These are phyloP conservation scores for Mortierella sp. DNA, from an alignment of 371 early-diverging fungal genomes.

Conservation along the genomic window DNA sequence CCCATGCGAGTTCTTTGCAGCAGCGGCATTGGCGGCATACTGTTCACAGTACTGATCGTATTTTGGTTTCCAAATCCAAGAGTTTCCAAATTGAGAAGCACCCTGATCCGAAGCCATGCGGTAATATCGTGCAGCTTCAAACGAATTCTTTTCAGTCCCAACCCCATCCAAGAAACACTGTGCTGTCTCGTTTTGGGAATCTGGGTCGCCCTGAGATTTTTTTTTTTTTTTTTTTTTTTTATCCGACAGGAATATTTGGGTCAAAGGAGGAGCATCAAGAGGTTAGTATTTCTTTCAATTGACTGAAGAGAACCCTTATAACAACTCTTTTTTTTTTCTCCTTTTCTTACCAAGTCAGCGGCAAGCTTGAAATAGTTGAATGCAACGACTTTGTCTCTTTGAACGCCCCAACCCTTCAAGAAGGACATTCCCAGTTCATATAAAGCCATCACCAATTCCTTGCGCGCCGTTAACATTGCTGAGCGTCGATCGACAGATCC, in stretches of 20 bases:
- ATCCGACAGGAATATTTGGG: too few relatives aligned
- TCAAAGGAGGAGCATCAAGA: too few relatives aligned
- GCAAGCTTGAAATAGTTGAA: slow-evolving; percentile 79
- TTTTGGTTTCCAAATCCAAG: slow-evolving; percentile 94
- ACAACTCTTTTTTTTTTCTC: too few relatives aligned
- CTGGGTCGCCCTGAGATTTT: slow-evolving; percentile 73
- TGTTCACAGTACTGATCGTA: slow-evolving; percentile 64
- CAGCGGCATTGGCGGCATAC: slow-evolving; percentile 24
- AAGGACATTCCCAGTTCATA: slow-evolving; percentile 91
- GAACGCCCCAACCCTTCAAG: slow-evolving; percentile 92
- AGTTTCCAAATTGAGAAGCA: slow-evolving; percentile 82
- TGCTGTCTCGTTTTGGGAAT: slow-evolving; percentile 87
- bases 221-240: too few relatives aligned
- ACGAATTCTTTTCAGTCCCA: slow-evolving; percentile 83
- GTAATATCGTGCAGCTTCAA: slow-evolving; percentile 85
- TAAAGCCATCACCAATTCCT: slow-evolving; percentile 83
- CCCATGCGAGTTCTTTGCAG: slow-evolving; percentile 4
- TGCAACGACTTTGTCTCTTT: slow-evolving; percentile 69
- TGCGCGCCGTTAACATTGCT: slow-evolving; percentile 49
- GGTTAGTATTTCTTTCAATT: too few relatives aligned
- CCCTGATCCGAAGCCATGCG: slow-evolving; percentile 87
- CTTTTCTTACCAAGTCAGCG: slow-evolving; percentile 73
- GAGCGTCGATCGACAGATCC: slow-evolving; percentile 24
- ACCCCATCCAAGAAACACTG: slow-evolving; percentile 81
- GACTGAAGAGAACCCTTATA: too few relatives aligned